Percentiles rank a stretch among this genome's conserved stretches.
Evolutionary conservation across 768 basidiomycete genomes (phyloP).

Genomic region (Auriscalpium microsporum): DNA sequence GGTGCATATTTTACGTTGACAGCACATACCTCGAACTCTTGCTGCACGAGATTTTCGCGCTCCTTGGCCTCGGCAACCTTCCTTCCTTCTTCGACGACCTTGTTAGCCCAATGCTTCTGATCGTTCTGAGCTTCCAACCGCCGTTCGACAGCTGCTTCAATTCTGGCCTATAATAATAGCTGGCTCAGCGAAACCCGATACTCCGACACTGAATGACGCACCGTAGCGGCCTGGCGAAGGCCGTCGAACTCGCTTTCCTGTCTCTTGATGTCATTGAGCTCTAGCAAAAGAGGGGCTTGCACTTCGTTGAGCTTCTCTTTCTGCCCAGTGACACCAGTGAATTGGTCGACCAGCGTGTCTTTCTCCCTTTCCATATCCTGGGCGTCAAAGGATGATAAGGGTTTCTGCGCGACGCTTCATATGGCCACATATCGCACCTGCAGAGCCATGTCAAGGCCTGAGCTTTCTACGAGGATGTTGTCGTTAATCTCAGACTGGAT

Average conservation of each 20-base stretch:
- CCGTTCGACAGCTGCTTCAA: slow-evolving; percentile 38
- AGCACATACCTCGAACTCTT: slow-evolving; percentile 52
- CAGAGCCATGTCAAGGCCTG: slow-evolving; percentile 46
- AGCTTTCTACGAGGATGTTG: slow-evolving; percentile 57
- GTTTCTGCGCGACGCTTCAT: not conserved
- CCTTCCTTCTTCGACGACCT: slow-evolving; percentile 41
- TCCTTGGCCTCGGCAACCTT: slow-evolving; percentile 38
- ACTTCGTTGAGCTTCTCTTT: slow-evolving; percentile 40
- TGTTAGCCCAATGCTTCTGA: slow-evolving; percentile 40
- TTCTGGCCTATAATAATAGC: slow-evolving; percentile 31
- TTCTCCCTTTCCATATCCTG: slow-evolving; percentile 54
- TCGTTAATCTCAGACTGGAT: slow-evolving; percentile 59
- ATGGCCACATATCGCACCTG: slow-evolving; percentile 29
- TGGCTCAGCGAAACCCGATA: slow-evolving; percentile 3
- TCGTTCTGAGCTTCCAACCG: slow-evolving; percentile 44
- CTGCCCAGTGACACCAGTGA: slow-evolving; percentile 33
- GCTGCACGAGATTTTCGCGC: slow-evolving; percentile 40
- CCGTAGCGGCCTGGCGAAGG: slow-evolving; percentile 33
- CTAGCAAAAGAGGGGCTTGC: slow-evolving; percentile 34
- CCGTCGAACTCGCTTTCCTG: slow-evolving; percentile 47
- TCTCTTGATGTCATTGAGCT: slow-evolving; percentile 38
- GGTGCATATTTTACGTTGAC: not conserved
- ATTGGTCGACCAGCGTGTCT: slow-evolving; percentile 38
- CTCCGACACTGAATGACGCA: slow-evolving; percentile 22
- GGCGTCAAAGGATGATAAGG: not conserved